These are phyloP conservation scores for Dillenia suffruticosa DNA, from an alignment of 164 flowering plant species.

Conservation along the genomic window DNA sequence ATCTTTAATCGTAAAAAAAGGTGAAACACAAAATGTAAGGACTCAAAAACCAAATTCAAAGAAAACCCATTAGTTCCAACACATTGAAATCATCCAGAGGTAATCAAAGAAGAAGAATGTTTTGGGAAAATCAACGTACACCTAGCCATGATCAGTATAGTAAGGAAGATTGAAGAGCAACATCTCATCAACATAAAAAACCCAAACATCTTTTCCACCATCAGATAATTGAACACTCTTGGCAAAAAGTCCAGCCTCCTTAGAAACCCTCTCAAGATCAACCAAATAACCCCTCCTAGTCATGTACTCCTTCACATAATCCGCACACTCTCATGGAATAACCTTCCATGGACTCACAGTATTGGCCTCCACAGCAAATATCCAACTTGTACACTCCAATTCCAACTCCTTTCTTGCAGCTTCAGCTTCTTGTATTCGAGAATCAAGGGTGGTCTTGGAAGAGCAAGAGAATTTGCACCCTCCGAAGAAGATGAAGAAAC, in stretches of 20 bases:
- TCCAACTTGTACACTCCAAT: constrained; percentile 73
- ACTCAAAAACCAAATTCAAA: background rate
- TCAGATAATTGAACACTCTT: constrained; percentile 35
- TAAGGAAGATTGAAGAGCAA: constrained; percentile 85
- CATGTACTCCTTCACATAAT: constrained; percentile 64
- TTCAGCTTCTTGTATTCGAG: constrained; percentile 26
- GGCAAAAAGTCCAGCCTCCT: constrained; percentile 58
- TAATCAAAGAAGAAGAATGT: background rate
- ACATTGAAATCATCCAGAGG: background rate
- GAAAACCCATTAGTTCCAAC: background rate
- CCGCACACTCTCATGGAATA: constrained; percentile 62
- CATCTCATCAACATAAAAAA: constrained; percentile 91
- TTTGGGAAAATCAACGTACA: constrained; percentile 33
- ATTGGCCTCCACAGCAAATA: constrained; percentile 79
- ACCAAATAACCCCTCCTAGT: constrained; percentile 41
- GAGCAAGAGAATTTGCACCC: constrained; percentile 23
- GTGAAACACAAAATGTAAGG: background rate
- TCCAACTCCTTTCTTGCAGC: constrained; percentile 18
- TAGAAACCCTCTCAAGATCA: constrained; percentile 63
- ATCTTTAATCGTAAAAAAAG: too few relatives aligned
- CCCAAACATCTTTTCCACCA: constrained; percentile 83
- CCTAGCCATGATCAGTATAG: constrained; percentile 67
- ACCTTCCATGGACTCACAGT: constrained; percentile 79
- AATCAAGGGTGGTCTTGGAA: constrained; percentile 67
- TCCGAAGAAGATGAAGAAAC: constrained; percentile 18